Conservation (phyloP, 257 asterid species). For the Solanum chmielewskii region DNA sequence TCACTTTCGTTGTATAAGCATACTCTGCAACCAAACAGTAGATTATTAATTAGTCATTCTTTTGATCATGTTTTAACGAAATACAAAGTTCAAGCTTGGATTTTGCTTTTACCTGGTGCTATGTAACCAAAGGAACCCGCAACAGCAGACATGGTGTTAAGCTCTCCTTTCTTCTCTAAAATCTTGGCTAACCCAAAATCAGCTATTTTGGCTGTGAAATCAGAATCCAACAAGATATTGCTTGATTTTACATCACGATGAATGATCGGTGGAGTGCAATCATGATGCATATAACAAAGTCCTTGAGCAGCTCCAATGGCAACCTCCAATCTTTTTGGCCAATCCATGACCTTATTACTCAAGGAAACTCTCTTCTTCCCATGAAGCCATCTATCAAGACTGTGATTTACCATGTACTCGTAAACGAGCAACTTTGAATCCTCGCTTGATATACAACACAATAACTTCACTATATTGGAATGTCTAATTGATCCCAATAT, state of each 20-base stretch:
- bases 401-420: constrained; percentile 44
- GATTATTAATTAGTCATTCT: background rate
- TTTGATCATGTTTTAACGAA: background rate
- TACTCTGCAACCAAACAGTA: constrained; percentile 40
- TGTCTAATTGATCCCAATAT: constrained; percentile 51
- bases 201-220: constrained; percentile 43
- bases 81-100: background rate
- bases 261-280: constrained; percentile 43
- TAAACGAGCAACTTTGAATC: constrained; percentile 47
- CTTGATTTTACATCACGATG: constrained; percentile 65
- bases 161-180: constrained; percentile 27
- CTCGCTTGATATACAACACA: constrained; percentile 44
- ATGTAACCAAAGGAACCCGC: constrained; percentile 66
- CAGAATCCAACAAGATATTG: constrained; percentile 49
- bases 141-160: constrained; percentile 40
- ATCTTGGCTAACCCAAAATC: constrained; percentile 61
- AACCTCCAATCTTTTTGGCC: constrained; percentile 53
- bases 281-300: constrained; percentile 63
- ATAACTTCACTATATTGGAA: constrained; percentile 48
- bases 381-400: constrained; percentile 58
- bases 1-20: constrained; percentile 39
- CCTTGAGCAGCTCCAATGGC: constrained; percentile 67
- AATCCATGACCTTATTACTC: constrained; percentile 18
- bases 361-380: constrained; percentile 5
- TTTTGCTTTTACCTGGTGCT: constrained; percentile 41